Evolutionary conservation across 345 rosid species (phyloP), one percentile per base, ranked within the genome.

Genomic region (Lepidium sativum): DNA sequence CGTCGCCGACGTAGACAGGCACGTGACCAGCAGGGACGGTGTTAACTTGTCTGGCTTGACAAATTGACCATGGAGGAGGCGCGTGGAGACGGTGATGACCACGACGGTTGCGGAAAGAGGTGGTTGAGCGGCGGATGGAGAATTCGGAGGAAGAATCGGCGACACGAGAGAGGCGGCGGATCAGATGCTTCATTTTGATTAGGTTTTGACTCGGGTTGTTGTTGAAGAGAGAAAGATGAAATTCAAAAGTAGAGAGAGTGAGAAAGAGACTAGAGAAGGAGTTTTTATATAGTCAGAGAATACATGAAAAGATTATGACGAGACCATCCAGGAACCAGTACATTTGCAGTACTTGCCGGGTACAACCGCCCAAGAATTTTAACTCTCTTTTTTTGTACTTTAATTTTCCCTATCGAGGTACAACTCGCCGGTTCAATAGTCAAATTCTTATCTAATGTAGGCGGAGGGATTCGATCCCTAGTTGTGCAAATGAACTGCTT

Each of bases 1-100:
- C 95, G 14, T 86, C 98, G 1, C 99, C 99, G 37, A 95, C 99
- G 84, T 80, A 87, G 25, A 95, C 91, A 16, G 98, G 95, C 0
- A 95, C 84, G 81, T 87, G 84, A 0, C 99, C 99, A 6, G 80
- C 81, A 33, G 99, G 97, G 12, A 88, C 97, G 5, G 75, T 31
- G 65, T 13, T 49, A n/a, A 60, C 60, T 27, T 74, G 20, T 23
- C 81, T 70, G 15, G 82, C 42, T 8, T 68, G 53, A 7, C 63
- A 44, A 11, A 68, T 67, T 2, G 69, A 73, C 68, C 72, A 68
- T 5, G 40, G 68, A 1, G 72, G 69, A 1, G 15, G 76, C 49
- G 18, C 64, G 53, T 29, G 40, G 38, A 15, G 55, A 44, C 33
- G 68, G 13, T 8, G 79, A 15, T 79, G 81, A 52, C 20, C 58